These are phyloP conservation scores for Colletotrichum aenigma DNA, from an alignment of 2,329 filamentous ascomycete species.

Conservation along the genomic window DNA sequence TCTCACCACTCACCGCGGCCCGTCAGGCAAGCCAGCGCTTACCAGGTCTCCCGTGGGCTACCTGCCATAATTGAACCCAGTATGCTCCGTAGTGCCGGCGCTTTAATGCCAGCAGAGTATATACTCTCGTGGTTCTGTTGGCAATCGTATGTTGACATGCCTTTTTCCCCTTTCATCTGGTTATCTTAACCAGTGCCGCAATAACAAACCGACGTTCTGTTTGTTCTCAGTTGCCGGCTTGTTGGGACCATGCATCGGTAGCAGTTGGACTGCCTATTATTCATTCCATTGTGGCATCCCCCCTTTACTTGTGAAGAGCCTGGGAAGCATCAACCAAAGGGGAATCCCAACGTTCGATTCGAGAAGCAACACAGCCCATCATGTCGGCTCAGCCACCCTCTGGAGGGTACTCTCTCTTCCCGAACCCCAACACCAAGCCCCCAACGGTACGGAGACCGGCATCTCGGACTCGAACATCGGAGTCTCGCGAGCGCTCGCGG, in stretches of 20 bases:
- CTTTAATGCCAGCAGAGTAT: conserved; percentile 8
- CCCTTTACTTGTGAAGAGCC: not conserved
- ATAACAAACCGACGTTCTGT: not conserved
- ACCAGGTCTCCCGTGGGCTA: conserved; percentile 7
- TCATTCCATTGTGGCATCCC: conserved; percentile 1
- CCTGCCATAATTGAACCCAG: not conserved
- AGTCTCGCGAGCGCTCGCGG: conserved; percentile 36
- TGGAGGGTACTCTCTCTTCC: conserved; percentile 63
- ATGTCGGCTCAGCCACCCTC: conserved; percentile 44
- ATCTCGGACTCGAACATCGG: conserved; percentile 40
- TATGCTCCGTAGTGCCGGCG: not conserved
- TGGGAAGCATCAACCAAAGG: not conserved
- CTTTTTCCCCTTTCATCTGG: conserved; percentile 1
- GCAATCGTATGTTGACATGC: not conserved
- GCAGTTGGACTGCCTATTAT: conserved; percentile 5
- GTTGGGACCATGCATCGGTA: conserved; percentile 18
- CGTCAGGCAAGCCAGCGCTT: conserved; percentile 19
- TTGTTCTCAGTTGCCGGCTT: not conserved
- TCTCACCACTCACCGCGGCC: conserved; percentile 15
- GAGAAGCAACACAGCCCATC: conserved; percentile 7
- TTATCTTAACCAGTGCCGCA: not conserved
- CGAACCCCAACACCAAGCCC: conserved; percentile 50
- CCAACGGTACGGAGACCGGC: conserved; percentile 46
- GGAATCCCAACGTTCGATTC: not conserved
- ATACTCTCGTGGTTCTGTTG: conserved; percentile 14